Conservation (phyloP, 148 eudicot species). For the Chenopodium suecicum region DNA sequence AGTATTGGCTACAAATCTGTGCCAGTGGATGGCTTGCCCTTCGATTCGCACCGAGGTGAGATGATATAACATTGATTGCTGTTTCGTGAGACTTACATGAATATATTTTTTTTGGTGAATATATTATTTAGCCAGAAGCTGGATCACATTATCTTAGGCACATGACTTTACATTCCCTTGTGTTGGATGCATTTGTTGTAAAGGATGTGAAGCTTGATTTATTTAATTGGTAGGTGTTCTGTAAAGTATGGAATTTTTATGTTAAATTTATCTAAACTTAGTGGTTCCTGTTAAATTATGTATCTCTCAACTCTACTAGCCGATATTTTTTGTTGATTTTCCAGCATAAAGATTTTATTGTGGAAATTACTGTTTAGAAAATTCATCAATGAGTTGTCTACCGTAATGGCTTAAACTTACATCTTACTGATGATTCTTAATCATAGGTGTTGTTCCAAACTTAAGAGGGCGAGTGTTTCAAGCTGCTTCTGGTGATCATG, state of each 20-base stretch:
- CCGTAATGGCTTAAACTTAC: neutral
- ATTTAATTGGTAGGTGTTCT: neutral
- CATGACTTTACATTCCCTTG: neutral
- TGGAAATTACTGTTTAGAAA: neutral
- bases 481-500: slow-evolving; percentile 30
- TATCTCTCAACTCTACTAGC: neutral
- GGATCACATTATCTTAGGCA: neutral
- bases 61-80: neutral
- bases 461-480: slow-evolving; percentile 68
- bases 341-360: neutral
- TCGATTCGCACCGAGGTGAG: slow-evolving; percentile 70
- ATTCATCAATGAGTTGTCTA: neutral
- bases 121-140: neutral
- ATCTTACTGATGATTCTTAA: slow-evolving; percentile 4
- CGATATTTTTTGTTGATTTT: neutral
- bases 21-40: slow-evolving; percentile 85
- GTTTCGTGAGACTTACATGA: neutral
- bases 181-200: neutral
- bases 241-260: neutral
- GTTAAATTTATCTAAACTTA: neutral
- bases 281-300: neutral
- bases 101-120: neutral
- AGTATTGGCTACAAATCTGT: slow-evolving; percentile 95
- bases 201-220: neutral
- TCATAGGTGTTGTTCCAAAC: slow-evolving; percentile 85